These are phyloP conservation scores for Vitis hybrid DNA, from an alignment of 177 flowering plant genomes.

Conservation along the genomic window DNA sequence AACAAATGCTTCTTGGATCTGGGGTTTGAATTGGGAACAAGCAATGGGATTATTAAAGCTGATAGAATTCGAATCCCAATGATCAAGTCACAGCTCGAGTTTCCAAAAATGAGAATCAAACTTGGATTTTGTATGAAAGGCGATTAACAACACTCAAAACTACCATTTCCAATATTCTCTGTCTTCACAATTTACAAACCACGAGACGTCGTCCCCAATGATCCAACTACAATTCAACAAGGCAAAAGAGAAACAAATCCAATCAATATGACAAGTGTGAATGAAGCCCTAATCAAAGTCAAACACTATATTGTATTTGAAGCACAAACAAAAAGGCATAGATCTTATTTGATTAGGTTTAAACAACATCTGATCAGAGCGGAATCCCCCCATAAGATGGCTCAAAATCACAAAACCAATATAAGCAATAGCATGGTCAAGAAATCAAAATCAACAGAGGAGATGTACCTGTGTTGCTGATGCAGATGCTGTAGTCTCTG, in stretches of 20 bases:
- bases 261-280: not conserved
- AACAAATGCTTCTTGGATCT: not conserved
- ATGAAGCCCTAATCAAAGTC: not conserved
- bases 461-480: conserved; percentile 4
- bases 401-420: too few species aligned
- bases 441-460: not conserved
- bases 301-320: too few species aligned
- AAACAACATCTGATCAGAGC: too few species aligned
- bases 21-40: not conserved
- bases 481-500: conserved; percentile 1
- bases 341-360: too few species aligned
- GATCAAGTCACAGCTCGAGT: not conserved
- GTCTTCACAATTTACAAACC: not conserved
- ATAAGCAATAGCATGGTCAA: not conserved
- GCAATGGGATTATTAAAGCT: not conserved
- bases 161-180: not conserved
- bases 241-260: not conserved
- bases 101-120: not conserved
- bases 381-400: not conserved
- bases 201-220: conserved; percentile 15
- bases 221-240: conserved; percentile 14
- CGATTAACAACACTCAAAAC: not conserved
- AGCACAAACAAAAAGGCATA: too few species aligned
- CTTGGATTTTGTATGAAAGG: not conserved
- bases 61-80: not conserved